Evolutionary conservation across 2,329 filamentous ascomycete species (phyloP).

Genomic region (Rhexocercosporidium sp.): DNA sequence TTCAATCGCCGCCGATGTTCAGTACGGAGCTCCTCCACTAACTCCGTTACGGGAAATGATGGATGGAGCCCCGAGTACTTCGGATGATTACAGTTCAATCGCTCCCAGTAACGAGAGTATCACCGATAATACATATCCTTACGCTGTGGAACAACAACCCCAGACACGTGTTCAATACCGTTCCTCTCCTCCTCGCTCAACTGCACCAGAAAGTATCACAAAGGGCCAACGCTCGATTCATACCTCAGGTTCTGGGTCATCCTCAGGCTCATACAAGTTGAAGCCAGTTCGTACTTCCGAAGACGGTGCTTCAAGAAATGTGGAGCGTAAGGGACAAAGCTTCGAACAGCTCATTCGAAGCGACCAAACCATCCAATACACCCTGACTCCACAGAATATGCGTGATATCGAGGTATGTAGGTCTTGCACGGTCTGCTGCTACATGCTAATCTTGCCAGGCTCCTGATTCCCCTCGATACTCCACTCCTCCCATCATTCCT

Average conservation of each 20-base stretch:
- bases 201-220: conserved; percentile 15
- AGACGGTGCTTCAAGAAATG: conserved; percentile 52
- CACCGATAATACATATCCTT: conserved; percentile 21
- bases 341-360: conserved; percentile 84
- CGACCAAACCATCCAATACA: conserved; percentile 82
- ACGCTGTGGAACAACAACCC: conserved; percentile 22
- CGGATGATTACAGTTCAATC: conserved; percentile 39
- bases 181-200: conserved; percentile 21
- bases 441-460: conserved; percentile 16
- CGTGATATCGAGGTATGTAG: conserved; percentile 72
- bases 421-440: neutral
- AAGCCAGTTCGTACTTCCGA: conserved; percentile 63
- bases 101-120: conserved; percentile 30
- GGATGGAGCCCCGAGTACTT: conserved; percentile 39
- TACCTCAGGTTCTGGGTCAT: conserved; percentile 58
- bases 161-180: conserved; percentile 5
- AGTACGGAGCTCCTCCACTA: conserved; percentile 38
- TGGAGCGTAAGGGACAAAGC: conserved; percentile 67
- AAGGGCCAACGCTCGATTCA: conserved; percentile 40
- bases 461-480: conserved; percentile 32
- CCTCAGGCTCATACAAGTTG: conserved; percentile 49
- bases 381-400: conserved; percentile 80
- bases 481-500: conserved; percentile 14
- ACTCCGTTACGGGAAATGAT: conserved; percentile 43
- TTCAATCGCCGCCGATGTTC: conserved; percentile 18